These are phyloP conservation scores for Rhodotorula mucilaginosa DNA, from an alignment of 1,284 basidiomycete species.

Conservation along the genomic window DNA sequence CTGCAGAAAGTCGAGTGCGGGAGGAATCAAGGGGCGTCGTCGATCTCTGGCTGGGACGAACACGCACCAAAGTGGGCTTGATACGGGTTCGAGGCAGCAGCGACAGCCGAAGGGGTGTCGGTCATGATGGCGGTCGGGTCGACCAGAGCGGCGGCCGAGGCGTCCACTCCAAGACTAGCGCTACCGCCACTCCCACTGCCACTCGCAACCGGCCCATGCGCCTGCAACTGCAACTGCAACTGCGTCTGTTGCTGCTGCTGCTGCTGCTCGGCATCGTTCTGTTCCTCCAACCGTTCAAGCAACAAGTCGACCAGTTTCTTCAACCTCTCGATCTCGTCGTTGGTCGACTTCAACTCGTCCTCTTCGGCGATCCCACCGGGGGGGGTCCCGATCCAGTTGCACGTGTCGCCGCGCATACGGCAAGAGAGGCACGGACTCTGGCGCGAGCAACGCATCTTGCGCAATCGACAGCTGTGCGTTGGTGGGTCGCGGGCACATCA, in stretches of 20 bases:
- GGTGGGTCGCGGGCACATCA: too few species aligned
- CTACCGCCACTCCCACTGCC: not conserved
- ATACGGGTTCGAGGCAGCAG: not conserved
- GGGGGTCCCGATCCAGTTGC: slow-evolving; percentile 26
- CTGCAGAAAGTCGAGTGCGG: too few species aligned
- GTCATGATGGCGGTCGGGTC: too few species aligned
- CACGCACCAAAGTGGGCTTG: not conserved
- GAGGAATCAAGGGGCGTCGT: too few species aligned
- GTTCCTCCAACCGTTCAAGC: slow-evolving; percentile 28
- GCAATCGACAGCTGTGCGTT: slow-evolving; percentile 8
- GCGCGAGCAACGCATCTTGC: slow-evolving; percentile 16
- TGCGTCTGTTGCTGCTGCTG: slow-evolving; percentile 2
- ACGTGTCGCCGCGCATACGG: slow-evolving; percentile 28
- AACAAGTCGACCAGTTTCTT: slow-evolving; percentile 37
- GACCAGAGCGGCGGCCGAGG: not conserved
- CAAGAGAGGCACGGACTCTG: slow-evolving; percentile 12
- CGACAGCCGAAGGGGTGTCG: too few species aligned
- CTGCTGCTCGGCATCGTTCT: slow-evolving; percentile 20
- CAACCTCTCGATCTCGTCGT: slow-evolving; percentile 25
- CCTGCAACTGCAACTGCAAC: not conserved
- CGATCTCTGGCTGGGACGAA: not conserved
- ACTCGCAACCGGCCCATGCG: not conserved
- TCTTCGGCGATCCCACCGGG: slow-evolving; percentile 29
- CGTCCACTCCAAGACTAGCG: too few species aligned
- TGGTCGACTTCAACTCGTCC: slow-evolving; percentile 25